Evolutionary conservation across 371 early-diverging fungal genomes (phyloP).

Genomic region (Quaeritorhiza haematococci): DNA sequence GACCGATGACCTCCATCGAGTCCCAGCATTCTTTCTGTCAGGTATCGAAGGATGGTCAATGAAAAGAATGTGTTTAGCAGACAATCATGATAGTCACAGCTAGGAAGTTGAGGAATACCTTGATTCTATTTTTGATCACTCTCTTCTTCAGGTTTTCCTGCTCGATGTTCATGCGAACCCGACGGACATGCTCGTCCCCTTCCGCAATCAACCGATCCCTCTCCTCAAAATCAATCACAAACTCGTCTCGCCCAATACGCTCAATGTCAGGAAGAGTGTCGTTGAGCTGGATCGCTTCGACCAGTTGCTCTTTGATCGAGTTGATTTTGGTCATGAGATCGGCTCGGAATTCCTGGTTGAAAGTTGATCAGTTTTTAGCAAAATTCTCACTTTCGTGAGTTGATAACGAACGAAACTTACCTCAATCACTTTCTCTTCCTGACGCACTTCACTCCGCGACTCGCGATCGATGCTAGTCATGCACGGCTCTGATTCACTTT

Average conservation of each 20-base stretch:
- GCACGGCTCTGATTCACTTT: no score
- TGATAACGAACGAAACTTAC: background rate
- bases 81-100: background rate
- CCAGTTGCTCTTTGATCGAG: conserved; percentile 27
- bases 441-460: background rate
- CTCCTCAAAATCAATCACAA: conserved; percentile 43
- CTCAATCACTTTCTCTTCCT: background rate
- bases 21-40: conserved; percentile 52
- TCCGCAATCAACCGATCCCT: conserved; percentile 30
- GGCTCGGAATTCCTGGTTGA: conserved; percentile 10
- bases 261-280: conserved; percentile 32
- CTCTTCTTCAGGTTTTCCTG: conserved; percentile 35
- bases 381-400: no score
- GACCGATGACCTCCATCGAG: conserved; percentile 46
- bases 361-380: no score
- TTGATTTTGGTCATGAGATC: conserved; percentile 9
- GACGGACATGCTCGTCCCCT: conserved; percentile 23
- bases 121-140: conserved; percentile 37
- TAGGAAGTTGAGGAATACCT: conserved; percentile 15
- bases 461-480: no score
- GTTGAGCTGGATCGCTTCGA: conserved; percentile 33
- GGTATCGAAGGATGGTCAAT: no score
- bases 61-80: conserved; percentile 1
- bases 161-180: conserved; percentile 27
- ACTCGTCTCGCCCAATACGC: conserved; percentile 31